Evolutionary conservation across 1,284 basidiomycete genomes (phyloP).

Genomic region (Sporisorium reilianum): DNA sequence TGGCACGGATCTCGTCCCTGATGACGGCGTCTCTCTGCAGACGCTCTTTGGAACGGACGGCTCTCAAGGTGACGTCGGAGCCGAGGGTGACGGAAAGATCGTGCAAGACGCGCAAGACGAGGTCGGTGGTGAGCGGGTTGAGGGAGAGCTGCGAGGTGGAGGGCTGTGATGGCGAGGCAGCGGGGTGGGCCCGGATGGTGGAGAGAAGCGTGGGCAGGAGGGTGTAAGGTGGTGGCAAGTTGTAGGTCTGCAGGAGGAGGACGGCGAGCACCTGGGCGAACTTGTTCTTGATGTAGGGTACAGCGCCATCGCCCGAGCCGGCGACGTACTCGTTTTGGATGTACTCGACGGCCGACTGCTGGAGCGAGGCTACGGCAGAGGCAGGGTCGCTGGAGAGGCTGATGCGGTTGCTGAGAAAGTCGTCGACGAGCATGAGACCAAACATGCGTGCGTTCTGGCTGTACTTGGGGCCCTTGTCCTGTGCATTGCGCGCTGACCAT

Average conservation of each 20-base stretch:
- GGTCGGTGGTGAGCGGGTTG: conserved; percentile 88
- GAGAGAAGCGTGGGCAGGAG: conserved; percentile 73
- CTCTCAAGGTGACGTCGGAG: conserved; percentile 65
- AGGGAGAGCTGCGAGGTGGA: conserved; percentile 78
- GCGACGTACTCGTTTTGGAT: conserved; percentile 64
- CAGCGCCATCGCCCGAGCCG: conserved; percentile 58
- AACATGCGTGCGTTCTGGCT: conserved; percentile 83
- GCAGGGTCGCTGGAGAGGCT: conserved; percentile 48
- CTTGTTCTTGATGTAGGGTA: conserved; percentile 85
- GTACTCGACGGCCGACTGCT: conserved; percentile 62
- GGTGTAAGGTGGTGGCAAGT: conserved; percentile 83
- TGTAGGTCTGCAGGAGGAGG: conserved; percentile 91
- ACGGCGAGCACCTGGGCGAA: conserved; percentile 96
- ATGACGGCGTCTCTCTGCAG: conserved; percentile 66
- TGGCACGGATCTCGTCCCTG: conserved; percentile 66
- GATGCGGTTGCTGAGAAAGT: conserved; percentile 81
- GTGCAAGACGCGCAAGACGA: conserved; percentile 66
- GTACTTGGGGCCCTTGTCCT: conserved; percentile 76
- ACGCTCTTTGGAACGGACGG: conserved; percentile 63
- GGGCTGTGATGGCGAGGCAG: conserved; percentile 73
- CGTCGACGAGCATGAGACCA: conserved; percentile 84
- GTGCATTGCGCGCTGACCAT: conserved; percentile 69
- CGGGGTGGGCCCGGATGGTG: conserved; percentile 70
- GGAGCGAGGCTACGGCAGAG: conserved; percentile 61
- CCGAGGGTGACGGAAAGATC: conserved; percentile 67